Conservation (phyloP, 192 early-diverging fungal genomes). For the Thoreauomyces humboldtii region DNA sequence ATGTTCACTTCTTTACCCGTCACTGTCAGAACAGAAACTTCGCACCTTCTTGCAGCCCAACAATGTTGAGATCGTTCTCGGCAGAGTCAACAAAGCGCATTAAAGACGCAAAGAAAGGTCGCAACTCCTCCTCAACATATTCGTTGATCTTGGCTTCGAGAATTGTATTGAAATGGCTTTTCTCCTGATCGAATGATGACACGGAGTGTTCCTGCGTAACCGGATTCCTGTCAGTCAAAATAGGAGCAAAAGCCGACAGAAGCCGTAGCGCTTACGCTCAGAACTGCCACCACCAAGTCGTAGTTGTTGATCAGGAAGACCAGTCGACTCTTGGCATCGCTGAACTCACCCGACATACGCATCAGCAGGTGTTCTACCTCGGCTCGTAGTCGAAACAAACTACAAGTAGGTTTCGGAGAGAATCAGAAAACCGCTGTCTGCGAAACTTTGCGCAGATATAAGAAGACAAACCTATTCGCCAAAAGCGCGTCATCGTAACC, state of each 20-base stretch:
- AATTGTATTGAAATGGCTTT: slow-evolving; percentile 54
- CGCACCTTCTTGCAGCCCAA: slow-evolving; percentile 45
- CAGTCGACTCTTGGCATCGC: slow-evolving; percentile 64
- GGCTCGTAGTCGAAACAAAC: slow-evolving; percentile 67
- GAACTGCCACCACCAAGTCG: slow-evolving; percentile 79
- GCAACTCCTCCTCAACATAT: slow-evolving; percentile 88
- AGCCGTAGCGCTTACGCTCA: slow-evolving; percentile 54
- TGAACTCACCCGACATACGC: slow-evolving; percentile 68
- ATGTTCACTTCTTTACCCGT: not conserved
- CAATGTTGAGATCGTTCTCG: slow-evolving; percentile 63
- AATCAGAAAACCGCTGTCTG: not conserved
- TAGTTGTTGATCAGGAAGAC: slow-evolving; percentile 95
- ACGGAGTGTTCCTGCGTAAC: slow-evolving; percentile 47
- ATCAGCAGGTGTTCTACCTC: slow-evolving; percentile 76
- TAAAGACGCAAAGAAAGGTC: slow-evolving; percentile 74
- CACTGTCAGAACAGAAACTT: not conserved
- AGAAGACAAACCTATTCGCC: slow-evolving; percentile 56
- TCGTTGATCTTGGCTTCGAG: slow-evolving; percentile 66
- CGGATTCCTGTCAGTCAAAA: not conserved
- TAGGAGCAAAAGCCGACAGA: not conserved
- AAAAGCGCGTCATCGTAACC: slow-evolving; percentile 83
- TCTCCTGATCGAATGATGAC: slow-evolving; percentile 48
- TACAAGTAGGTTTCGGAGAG: slow-evolving; percentile 28
- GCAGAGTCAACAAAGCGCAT: slow-evolving; percentile 75
- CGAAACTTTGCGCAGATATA: not conserved